Evolutionary conservation across 179 eudicot genomes (phyloP), one percentile per base, ranked within the genome.

Genomic region (Beta lomatogona): DNA sequence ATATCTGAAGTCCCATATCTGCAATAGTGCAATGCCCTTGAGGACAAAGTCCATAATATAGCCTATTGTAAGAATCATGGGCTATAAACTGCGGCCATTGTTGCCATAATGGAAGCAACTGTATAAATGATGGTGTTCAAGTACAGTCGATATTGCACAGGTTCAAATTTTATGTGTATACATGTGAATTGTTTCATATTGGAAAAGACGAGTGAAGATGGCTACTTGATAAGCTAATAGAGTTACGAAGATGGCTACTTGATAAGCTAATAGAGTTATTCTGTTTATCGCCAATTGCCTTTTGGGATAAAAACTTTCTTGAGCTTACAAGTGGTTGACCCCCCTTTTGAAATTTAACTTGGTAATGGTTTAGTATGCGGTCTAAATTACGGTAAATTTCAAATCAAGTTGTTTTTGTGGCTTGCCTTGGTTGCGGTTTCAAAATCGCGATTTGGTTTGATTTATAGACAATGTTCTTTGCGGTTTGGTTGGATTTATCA

Each of bases 21-120:
- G 63, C 64, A n/a, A n/a, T n/a, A n/a, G n/a, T n/a, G n/a, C n/a
- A 59, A 36, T 50, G 63, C 79, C 63, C 64, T 36, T 46, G 64
- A 66, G 78, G 58, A 57, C 48, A 45, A 75, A 81, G 57, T 55
- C 63, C 67, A 53, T 72, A 36, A 15, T 45, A 18, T 66, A 22
- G 21, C 18, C 75, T 45, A 59, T 50, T 44, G 55, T 72, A 63
- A 71, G n/a, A 36, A 70, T 9, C 44, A 58, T 19, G 18, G 60
- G 31, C n/a, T 71, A 12, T 52, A 48, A 36, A 65, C 69, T 55
- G 65, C 60, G 61, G 61, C 81, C 58, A 16, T 58, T 70, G 55
- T 71, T 31, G 44, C 65, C 63, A 45, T 46, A 58, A 44, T 63
- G 13, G 44, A 80, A 71, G 81, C 10, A 6, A 44, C 71, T 57